Evolutionary conservation across 23 red algal species (phyloP), one percentile per base, ranked within the genome.

Genomic region (Pyropia yezoensis): DNA sequence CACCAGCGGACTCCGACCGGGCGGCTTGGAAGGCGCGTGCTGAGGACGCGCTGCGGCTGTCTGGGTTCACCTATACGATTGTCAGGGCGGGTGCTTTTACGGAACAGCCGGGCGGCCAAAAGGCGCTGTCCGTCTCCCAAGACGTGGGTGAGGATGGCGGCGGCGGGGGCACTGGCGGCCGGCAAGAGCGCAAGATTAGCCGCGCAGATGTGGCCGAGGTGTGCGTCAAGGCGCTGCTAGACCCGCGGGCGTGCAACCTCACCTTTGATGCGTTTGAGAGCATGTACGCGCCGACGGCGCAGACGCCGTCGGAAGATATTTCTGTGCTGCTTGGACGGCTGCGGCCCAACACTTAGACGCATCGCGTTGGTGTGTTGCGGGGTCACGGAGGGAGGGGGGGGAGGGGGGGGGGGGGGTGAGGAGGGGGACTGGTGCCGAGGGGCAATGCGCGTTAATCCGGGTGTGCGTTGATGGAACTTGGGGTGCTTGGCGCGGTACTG

Each of bases 151-250:
- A 11, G 49, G 63, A 18, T 18, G 39, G 39, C 39, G 39, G 39
- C 23, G 63, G 82, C 12, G 63, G 69, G 28, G 80, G 70, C 47
- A 65, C 69, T 9, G 82, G 82, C 32, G 77, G 55, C 24, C 34
- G 52, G 20, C 49, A 52, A 23, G 30, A 49, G 30, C 56, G 47
- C 22, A 71, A 20, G 26, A 90, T 97, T 60, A 79, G 70, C 50
- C 79, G 78, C 26, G 87, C 85, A 9, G 93, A 97, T 63, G 61
- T 97, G 30, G 93, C 93, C 7, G 93, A 97, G 27, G 68, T 97
- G 8, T 89, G 85, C 66, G 80, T 90, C 27, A 67, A 63, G 58
- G 27, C 61, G 18, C 55, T 97, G 56, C 81, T 83, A 12, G 87
- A 97, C 55, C 77, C 83, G 21, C 69, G 82, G 20, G 93, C 84